Conservation (phyloP, 306 rosid species). For the Hippophae rhamnoides region DNA sequence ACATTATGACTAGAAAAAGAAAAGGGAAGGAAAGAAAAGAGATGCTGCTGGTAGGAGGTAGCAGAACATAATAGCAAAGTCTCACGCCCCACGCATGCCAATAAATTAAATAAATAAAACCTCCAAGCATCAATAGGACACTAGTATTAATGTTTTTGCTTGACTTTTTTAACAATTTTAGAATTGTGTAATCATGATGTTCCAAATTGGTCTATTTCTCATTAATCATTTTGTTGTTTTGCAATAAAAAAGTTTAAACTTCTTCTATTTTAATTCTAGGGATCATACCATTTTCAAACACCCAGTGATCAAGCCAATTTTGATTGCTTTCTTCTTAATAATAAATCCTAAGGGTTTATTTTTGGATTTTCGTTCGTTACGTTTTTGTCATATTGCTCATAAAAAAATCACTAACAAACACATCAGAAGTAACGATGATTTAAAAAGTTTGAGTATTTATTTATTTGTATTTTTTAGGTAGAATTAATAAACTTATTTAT, state of each 20-base stretch:
- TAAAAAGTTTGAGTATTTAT: too few species aligned
- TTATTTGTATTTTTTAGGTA: too few species aligned
- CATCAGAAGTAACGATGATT: too few species aligned
- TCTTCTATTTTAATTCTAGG: slow-evolving; percentile 20
- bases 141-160: slow-evolving; percentile 8
- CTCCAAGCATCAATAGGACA: slow-evolving; percentile 11
- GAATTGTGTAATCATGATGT: slow-evolving; percentile 61
- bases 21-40: neutral
- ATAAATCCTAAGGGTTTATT: too few species aligned
- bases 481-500: too few species aligned
- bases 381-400: too few species aligned
- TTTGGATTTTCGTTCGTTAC: too few species aligned
- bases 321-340: slow-evolving; percentile 16
- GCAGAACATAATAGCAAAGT: slow-evolving; percentile 28
- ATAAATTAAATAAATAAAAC: neutral
- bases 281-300: slow-evolving; percentile 16
- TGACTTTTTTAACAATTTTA: slow-evolving; percentile 4
- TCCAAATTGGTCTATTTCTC: slow-evolving; percentile 36
- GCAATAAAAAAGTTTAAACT: slow-evolving; percentile 8
- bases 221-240: slow-evolving; percentile 63
- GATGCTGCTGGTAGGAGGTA: neutral
- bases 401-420: too few species aligned
- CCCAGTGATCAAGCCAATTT: slow-evolving; percentile 25
- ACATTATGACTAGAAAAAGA: neutral
- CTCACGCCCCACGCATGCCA: slow-evolving; percentile 44